Conservation (phyloP, 192 early-diverging fungal genomes). For the Phycomyces nitens region DNA sequence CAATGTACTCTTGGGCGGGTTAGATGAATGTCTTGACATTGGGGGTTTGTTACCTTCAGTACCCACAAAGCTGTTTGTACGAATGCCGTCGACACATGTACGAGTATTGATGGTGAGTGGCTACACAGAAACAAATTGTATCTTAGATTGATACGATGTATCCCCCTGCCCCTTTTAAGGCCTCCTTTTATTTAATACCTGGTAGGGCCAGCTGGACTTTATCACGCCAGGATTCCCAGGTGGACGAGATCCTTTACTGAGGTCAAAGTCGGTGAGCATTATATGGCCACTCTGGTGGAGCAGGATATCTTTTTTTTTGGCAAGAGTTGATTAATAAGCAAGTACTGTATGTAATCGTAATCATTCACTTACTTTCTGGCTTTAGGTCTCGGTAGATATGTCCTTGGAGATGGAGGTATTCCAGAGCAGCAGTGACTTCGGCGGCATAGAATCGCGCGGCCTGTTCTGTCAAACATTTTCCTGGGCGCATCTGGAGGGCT, state of each 20-base stretch:
- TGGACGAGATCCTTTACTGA: conserved; percentile 89
- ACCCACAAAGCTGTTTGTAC: conserved; percentile 98
- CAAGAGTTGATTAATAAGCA: not conserved
- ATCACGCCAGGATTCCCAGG: conserved; percentile 72
- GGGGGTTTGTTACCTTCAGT: conserved; percentile 65
- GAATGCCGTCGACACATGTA: conserved; percentile 76
- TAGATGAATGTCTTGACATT: not conserved
- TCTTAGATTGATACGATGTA: too few relatives aligned
- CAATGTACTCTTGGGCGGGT: conserved; percentile 99
- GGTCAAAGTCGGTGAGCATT: conserved; percentile 98
- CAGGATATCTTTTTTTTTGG: conserved; percentile 61
- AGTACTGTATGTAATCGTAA: not conserved
- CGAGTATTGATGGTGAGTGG: conserved; percentile 83
- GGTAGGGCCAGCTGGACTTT: conserved; percentile 53
- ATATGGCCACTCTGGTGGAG: conserved; percentile 96
- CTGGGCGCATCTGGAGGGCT: conserved; percentile 83
- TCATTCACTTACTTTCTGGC: conserved; percentile 87
- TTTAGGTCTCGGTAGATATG: conserved; percentile 98
- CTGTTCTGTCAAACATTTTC: conserved; percentile 84
- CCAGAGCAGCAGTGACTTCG: conserved; percentile 91
- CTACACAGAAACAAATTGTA: too few relatives aligned
- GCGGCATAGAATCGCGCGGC: conserved; percentile 97
- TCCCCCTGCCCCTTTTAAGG: not conserved
- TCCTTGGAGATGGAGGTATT: conserved; percentile 94
- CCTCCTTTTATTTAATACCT: conserved; percentile 30